phyloP scores from a whole-genome alignment of 805 yeast species.

The Priceomyces fermenticarens region DNA sequence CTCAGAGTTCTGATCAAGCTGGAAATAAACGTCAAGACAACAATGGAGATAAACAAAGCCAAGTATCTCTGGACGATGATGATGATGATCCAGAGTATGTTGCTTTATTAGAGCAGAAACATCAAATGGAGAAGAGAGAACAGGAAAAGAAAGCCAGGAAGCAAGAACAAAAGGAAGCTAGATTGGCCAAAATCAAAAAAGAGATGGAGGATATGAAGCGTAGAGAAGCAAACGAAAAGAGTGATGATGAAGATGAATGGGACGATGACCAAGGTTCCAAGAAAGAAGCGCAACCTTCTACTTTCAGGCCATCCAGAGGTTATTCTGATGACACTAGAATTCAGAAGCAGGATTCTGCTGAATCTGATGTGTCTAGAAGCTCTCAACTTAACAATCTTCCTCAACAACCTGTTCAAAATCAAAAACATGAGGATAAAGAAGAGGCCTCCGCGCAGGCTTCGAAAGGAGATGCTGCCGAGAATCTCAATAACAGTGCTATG shows the following conservation, averaged over 20 bases:
- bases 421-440: too few species aligned
- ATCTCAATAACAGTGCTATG: too few species aligned
- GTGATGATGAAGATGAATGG: constrained; percentile 20
- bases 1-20: neutral
- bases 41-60: neutral
- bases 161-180: constrained; percentile 57
- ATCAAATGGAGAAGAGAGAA: constrained; percentile 43
- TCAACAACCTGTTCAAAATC: too few species aligned
- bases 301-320: neutral
- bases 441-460: too few species aligned
- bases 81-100: constrained; percentile 49
- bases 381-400: too few species aligned
- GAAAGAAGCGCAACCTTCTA: neutral
- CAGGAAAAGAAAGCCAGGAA: constrained; percentile 46
- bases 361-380: too few species aligned
- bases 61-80: constrained; percentile 14
- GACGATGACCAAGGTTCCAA: neutral
- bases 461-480: too few species aligned
- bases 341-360: neutral
- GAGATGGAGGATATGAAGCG: constrained; percentile 56
- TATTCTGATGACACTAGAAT: too few species aligned
- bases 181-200: constrained; percentile 53
- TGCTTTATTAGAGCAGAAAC: constrained; percentile 43
- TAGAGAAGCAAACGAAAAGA: constrained; percentile 20
- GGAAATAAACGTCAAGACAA: constrained; percentile 4